Evolutionary conservation across 2,329 filamentous ascomycete species (phyloP).

Genomic region (Plectosphaerella cucumerina): DNA sequence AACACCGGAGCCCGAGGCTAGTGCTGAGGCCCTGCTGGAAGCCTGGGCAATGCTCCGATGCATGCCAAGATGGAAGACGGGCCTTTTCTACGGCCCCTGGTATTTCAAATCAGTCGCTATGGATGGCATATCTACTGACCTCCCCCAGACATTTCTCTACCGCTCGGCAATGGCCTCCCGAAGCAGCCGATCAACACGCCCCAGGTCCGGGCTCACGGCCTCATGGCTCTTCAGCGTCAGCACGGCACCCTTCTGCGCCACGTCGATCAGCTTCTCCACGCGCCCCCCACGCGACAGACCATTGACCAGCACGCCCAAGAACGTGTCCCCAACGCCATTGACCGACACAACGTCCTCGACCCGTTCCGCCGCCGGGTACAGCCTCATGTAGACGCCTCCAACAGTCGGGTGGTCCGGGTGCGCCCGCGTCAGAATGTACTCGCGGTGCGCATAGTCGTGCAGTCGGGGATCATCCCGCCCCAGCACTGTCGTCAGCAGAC

Average conservation of each 20-base stretch:
- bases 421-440: slow-evolving; percentile 68
- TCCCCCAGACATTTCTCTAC: no score
- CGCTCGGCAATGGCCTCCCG: slow-evolving; percentile 7
- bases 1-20: no score
- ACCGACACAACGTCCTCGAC: slow-evolving; percentile 78
- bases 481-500: slow-evolving; percentile 71
- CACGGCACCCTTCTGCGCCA: slow-evolving; percentile 79
- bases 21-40: no score
- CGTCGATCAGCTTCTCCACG: slow-evolving; percentile 60
- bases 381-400: slow-evolving; percentile 78
- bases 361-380: slow-evolving; percentile 62
- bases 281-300: slow-evolving; percentile 61
- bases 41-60: no score
- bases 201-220: slow-evolving; percentile 62
- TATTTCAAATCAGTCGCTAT: no score
- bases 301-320: slow-evolving; percentile 79
- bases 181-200: slow-evolving; percentile 37
- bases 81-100: no score
- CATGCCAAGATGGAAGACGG: no score
- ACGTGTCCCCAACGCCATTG: slow-evolving; percentile 92
- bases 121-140: no score
- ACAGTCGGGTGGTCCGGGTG: slow-evolving; percentile 46
- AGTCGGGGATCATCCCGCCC: slow-evolving; percentile 64
- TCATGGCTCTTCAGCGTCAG: slow-evolving; percentile 72
- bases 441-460: slow-evolving; percentile 54